Conservation (phyloP, 1,284 basidiomycete species). For the Clitocybe nebularis region DNA sequence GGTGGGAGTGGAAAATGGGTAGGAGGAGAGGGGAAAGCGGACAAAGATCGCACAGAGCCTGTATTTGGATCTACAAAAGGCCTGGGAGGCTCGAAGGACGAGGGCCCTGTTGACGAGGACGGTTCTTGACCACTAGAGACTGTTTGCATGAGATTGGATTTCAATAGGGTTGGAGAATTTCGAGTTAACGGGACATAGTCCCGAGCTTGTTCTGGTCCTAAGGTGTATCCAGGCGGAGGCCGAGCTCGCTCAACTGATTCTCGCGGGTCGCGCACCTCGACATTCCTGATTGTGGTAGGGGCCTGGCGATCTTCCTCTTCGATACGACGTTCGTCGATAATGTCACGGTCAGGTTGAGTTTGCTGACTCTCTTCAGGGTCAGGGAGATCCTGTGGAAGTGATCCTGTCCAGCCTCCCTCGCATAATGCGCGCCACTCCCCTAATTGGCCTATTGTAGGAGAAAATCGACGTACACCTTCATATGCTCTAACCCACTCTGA, state of each 20-base stretch:
- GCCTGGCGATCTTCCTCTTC: constrained; percentile 6
- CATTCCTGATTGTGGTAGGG: constrained; percentile 7
- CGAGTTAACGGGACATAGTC: constrained; percentile 13
- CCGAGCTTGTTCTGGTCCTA: constrained; percentile 16
- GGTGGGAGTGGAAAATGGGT: constrained; percentile 65
- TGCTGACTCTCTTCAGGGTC: constrained; percentile 27
- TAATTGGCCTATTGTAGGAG: constrained; percentile 61
- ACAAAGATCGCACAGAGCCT: constrained; percentile 61
- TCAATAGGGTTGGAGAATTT: constrained; percentile 14
- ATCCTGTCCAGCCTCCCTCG: constrained; percentile 67
- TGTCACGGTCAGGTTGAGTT: constrained; percentile 13
- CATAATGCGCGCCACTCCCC: constrained; percentile 70
- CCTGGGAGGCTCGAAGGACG: constrained; percentile 15
- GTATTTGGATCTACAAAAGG: constrained; percentile 26
- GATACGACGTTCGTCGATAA: constrained; percentile 1
- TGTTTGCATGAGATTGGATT: constrained; percentile 2
- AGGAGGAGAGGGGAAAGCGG: constrained; percentile 68
- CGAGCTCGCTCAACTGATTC: constrained; percentile 4
- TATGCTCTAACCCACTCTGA: constrained; percentile 73
- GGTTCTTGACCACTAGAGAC: background rate
- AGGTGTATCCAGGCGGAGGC: background rate
- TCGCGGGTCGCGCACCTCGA: constrained; percentile 2
- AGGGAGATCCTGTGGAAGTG: constrained; percentile 50
- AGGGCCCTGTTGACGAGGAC: constrained; percentile 8
- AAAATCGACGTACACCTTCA: constrained; percentile 62